Conservation (phyloP, 2,329 filamentous ascomycete genomes). For the Apiospora saccharicola region DNA sequence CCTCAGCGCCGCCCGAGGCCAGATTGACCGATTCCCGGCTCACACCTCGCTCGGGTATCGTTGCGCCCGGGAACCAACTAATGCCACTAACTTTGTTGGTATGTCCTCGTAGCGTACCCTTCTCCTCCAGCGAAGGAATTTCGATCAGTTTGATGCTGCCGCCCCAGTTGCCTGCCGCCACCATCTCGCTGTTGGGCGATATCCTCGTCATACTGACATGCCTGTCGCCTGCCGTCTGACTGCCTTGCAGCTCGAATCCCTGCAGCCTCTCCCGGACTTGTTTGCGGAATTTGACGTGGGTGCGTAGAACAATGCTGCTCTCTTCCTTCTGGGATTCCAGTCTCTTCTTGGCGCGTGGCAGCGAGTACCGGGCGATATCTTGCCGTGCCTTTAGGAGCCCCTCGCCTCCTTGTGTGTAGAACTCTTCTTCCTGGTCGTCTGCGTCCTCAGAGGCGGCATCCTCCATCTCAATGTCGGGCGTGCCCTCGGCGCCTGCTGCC, state of each 20-base stretch:
- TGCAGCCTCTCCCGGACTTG: constrained; percentile 83
- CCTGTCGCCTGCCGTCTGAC: constrained; percentile 89
- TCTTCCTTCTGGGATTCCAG: constrained; percentile 81
- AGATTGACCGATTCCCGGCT: constrained; percentile 81
- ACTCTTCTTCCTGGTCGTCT: constrained; percentile 86
- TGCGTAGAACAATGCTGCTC: constrained; percentile 82
- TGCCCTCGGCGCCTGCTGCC: constrained; percentile 59
- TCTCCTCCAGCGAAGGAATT: constrained; percentile 82
- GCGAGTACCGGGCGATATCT: constrained; percentile 81
- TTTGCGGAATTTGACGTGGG: constrained; percentile 92
- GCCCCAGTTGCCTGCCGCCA: constrained; percentile 93
- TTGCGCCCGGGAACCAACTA: constrained; percentile 87
- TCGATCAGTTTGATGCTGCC: constrained; percentile 87
- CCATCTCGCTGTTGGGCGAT: constrained; percentile 80
- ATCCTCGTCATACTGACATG: constrained; percentile 93
- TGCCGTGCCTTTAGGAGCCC: constrained; percentile 79
- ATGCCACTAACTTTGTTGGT: constrained; percentile 89
- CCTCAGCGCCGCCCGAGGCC: constrained; percentile 89
- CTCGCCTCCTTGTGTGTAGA: constrained; percentile 85
- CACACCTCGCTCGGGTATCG: constrained; percentile 73
- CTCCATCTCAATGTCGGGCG: constrained; percentile 67
- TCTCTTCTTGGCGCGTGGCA: constrained; percentile 81
- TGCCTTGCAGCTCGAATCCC: constrained; percentile 89
- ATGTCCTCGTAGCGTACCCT: constrained; percentile 80
- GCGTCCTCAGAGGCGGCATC: constrained; percentile 69